Percentiles rank a stretch among this genome's conserved stretches.
Conservation (phyloP, 352 stramenopile genomes). For the Discostella stelligera region DNA sequence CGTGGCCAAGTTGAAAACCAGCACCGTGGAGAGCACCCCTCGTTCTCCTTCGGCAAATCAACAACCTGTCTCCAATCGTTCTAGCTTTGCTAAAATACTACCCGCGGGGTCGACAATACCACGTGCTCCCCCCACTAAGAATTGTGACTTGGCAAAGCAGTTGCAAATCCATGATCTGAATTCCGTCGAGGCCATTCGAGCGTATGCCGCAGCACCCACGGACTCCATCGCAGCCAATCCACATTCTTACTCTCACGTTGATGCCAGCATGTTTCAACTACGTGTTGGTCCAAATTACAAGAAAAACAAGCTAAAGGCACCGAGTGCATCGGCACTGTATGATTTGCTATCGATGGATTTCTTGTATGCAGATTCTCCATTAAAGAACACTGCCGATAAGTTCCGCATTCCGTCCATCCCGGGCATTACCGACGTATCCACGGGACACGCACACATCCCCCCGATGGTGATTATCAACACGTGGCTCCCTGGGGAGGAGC, state of each 20-base stretch:
- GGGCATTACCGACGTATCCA: slow-evolving; percentile 47
- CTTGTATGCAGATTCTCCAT: slow-evolving; percentile 30
- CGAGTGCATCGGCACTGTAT: slow-evolving; percentile 46
- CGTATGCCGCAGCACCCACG: slow-evolving; percentile 17
- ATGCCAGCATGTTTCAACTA: slow-evolving; percentile 41
- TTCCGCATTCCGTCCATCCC: slow-evolving; percentile 48
- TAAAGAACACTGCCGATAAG: slow-evolving; percentile 42
- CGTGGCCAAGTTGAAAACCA: slow-evolving; percentile 24
- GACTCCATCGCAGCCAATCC: slow-evolving; percentile 17
- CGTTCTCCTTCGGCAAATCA: slow-evolving; percentile 1
- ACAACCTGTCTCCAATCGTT: not conserved
- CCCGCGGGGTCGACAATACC: slow-evolving; percentile 32
- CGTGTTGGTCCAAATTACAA: slow-evolving; percentile 56
- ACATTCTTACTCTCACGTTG: slow-evolving; percentile 32
- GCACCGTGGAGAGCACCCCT: not conserved
- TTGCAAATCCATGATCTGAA: slow-evolving; percentile 7
- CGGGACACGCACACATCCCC: slow-evolving; percentile 50
- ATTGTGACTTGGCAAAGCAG: slow-evolving; percentile 25
- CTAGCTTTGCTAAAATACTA: slow-evolving; percentile 18
- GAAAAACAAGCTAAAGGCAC: slow-evolving; percentile 54
- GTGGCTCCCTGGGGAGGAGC: slow-evolving; percentile 51
- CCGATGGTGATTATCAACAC: slow-evolving; percentile 57
- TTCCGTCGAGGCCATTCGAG: slow-evolving; percentile 19
- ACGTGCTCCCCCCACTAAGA: slow-evolving; percentile 18
- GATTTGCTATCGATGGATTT: slow-evolving; percentile 54